Evolutionary conservation across 78 protist genomes (phyloP), one percentile per base, ranked within the genome.

Genomic region (Trichosphaerium sp.): DNA sequence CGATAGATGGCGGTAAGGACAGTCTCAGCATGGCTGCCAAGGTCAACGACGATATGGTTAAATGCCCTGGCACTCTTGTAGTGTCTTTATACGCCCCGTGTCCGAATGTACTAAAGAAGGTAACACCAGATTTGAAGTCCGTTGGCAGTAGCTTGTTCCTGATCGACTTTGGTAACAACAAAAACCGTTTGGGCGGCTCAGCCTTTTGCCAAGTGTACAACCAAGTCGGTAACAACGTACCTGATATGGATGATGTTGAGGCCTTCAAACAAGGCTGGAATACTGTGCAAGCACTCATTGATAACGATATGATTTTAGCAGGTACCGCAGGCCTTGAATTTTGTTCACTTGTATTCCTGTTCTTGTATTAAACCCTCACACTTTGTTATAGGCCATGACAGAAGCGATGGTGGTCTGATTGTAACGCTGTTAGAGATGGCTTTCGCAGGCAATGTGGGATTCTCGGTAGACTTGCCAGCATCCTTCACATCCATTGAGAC

Each of bases 1-100:
- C 89, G 18, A 69, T 83, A 60, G 89, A 83, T 77, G 92, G 92
- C 44, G 94, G 94, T 26, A 88, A 92, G 67, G 97, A 93, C 78
- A 81, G 90, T 25, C 65, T 93, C 29, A 67, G 85, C 21, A 93
- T 93, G 97, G 87, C 92, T 7, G 81, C 97, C 12, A 35, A 35
- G 21, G 78, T 85, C 52, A 41, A 28, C 4, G 68, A 56, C 39
- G 85, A 84, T 31, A 23, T 39, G 31, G 90, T 89, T 23, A 71
- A 74, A 26, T 74, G 85, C 28, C 94, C 94, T 15, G 76, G 81
- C 32, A 32, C 84, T 2, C 78, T 89, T 38, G 87, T 89, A 23
- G 65, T 90, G 38, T 69, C 97, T 12, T 78, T 82, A 29, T 92
- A 83, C 51, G 86, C 88, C 4, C 69, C 86, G 10, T 74, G 77